A percentile compares a stretch with the other conserved stretches of the same genome.
Conservation (phyloP, 1,284 basidiomycete species). For the Rhodofomes roseus region DNA sequence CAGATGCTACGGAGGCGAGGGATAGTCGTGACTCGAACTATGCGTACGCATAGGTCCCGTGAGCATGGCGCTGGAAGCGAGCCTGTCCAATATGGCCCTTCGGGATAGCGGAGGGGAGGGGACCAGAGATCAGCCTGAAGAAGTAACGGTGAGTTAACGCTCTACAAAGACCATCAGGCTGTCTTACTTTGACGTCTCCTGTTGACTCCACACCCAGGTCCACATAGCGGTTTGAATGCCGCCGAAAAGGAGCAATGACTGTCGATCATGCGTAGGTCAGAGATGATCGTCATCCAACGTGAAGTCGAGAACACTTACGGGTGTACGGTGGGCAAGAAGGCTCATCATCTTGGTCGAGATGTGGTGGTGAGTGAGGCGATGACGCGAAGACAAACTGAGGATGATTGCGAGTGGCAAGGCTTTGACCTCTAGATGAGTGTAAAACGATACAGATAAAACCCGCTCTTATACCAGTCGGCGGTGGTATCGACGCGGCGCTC, state of each 20-base stretch:
- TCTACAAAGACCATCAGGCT: no score
- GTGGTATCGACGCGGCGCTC: neutral
- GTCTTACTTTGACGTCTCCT: slow-evolving; percentile 21
- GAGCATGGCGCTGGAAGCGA: slow-evolving; percentile 17
- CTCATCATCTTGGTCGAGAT: slow-evolving; percentile 15
- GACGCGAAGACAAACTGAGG: slow-evolving; percentile 1
- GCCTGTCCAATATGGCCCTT: slow-evolving; percentile 21
- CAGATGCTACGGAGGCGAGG: neutral
- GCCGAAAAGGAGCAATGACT: slow-evolving; percentile 24
- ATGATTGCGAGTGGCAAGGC: slow-evolving; percentile 7
- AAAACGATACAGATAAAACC: slow-evolving; percentile 7
- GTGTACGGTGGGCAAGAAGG: slow-evolving; percentile 19
- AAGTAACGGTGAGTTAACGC: neutral
- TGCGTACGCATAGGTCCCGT: slow-evolving; percentile 6
- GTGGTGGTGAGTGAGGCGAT: slow-evolving; percentile 5
- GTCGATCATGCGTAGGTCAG: neutral
- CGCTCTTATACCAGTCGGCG: slow-evolving; percentile 4
- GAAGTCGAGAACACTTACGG: slow-evolving; percentile 14
- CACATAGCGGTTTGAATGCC: slow-evolving; percentile 22
- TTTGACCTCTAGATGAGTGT: slow-evolving; percentile 15
- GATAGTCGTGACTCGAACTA: neutral
- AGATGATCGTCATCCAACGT: neutral
- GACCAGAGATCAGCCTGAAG: slow-evolving; percentile 17
- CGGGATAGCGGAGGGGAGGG: slow-evolving; percentile 23
- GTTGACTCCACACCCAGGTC: slow-evolving; percentile 22